Conservation (phyloP, 1,139 yeast genomes). For the Meyerozyma elateridarum region DNA sequence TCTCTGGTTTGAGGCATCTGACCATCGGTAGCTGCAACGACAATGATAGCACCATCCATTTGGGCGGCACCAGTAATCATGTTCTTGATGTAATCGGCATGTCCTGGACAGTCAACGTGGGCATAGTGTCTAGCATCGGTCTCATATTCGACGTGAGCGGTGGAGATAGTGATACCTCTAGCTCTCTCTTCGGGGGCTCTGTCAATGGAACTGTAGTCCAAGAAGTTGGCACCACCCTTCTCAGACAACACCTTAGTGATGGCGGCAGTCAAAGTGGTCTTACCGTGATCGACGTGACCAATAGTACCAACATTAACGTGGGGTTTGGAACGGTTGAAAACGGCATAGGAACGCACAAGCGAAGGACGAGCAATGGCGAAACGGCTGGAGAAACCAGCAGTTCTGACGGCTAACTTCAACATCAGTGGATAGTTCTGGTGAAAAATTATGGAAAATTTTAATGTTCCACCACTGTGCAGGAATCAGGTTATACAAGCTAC, state of each 20-base stretch:
- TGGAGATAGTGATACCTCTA: slow-evolving; percentile 97
- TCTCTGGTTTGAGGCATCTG: slow-evolving; percentile 99
- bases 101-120: slow-evolving; percentile 68
- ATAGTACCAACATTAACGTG: slow-evolving; percentile 95
- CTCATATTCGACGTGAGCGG: slow-evolving; percentile 97
- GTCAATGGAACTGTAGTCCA: slow-evolving; percentile 91
- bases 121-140: slow-evolving; percentile 88
- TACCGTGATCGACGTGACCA: slow-evolving; percentile 96
- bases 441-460: slow-evolving; percentile 5
- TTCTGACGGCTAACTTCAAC: slow-evolving; percentile 16
- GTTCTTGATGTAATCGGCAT: slow-evolving; percentile 97
- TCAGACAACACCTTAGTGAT: slow-evolving; percentile 90
- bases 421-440: slow-evolving; percentile 14
- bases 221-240: slow-evolving; percentile 87
- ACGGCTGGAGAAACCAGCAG: no score
- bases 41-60: slow-evolving; percentile 99
- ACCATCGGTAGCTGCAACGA: slow-evolving; percentile 98
- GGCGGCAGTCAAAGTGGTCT: slow-evolving; percentile 97
- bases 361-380: slow-evolving; percentile 21
- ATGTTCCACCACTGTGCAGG: slow-evolving; percentile 3
- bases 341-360: slow-evolving; percentile 50
- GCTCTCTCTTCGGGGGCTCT: slow-evolving; percentile 99
- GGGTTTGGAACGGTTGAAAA: slow-evolving; percentile 89
- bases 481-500: no score
- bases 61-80: slow-evolving; percentile 99